Base-by-base conservation (phyloP, 2,329 filamentous ascomycete genomes). In the Raffaelea ambrosiae region DNA sequence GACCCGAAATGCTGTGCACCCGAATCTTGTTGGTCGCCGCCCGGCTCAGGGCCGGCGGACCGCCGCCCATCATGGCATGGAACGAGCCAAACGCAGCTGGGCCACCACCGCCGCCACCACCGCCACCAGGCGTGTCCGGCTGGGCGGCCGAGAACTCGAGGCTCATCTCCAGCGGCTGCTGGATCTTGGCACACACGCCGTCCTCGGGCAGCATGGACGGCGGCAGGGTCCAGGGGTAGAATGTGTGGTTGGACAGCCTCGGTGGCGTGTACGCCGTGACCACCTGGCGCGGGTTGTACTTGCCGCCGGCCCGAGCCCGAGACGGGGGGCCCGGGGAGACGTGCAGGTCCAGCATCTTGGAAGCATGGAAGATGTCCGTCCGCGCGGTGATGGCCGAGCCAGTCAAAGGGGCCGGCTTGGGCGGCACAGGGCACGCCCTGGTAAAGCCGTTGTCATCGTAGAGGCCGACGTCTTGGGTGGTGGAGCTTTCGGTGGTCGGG, bases 201-300 rank as follows among this genome's bases (percentile, higher is more conserved):
- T 94, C 81, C 10, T 69, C 66, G 0, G 90, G 88, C 3, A 96
- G 74, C 56, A 95, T 72, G 22, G 79, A 74, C 1, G 73, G 70
- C 0, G 93, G 91, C 0, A 98, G 69, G 0, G 93, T 97, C 91
- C 91, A 97, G 0, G 93, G 93, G 59, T 89, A 97, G 57, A 87
- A 83, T 0, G 85, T 91, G 62, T 90, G 83, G 58, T 95, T 95
- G 1, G 13, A 10, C 5, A 26, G 39, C 43, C 22, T 19, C 43
- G n/a, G 8, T 7, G 16, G 14, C 14, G 20, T 26, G 9, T 13
- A 11, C n/a, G 5, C 21, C 29, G 23, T 23, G 16, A 23, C 14
- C 7, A 3, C 3, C 23, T 3, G 4, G n/a, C 41, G 23, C 14
- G 42, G 20, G n/a, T 21, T 40, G 31, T 10, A 16, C 8, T 46